These are phyloP conservation scores for Neurospora sp. DNA, from an alignment of 495 filamentous ascomycete species.

Conservation along the genomic window DNA sequence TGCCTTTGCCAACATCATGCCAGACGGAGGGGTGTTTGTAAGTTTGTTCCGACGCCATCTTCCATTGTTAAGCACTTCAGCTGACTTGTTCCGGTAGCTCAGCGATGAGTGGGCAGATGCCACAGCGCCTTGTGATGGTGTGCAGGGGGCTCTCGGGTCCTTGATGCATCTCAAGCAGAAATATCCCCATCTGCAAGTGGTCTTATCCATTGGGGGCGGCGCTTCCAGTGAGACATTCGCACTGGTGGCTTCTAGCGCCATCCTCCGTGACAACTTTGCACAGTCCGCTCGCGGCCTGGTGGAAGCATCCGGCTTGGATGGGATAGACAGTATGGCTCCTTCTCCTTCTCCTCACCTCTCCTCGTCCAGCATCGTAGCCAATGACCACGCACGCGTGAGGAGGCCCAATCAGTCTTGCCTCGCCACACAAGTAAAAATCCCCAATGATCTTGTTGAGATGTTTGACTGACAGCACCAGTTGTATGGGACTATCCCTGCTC, in stretches of 20 bases:
- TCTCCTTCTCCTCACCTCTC: slow-evolving; percentile 1
- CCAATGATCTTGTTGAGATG: slow-evolving; percentile 2
- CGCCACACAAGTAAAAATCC: neutral
- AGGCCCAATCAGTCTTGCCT: slow-evolving; percentile 1
- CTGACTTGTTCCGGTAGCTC: slow-evolving; percentile 43
- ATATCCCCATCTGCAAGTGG: slow-evolving; percentile 64
- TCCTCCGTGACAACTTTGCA: slow-evolving; percentile 59
- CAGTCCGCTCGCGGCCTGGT: slow-evolving; percentile 60
- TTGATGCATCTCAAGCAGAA: slow-evolving; percentile 64
- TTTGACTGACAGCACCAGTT: slow-evolving; percentile 40
- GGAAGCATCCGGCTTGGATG: slow-evolving; percentile 67
- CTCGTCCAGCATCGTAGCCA: neutral
- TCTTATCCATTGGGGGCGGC: slow-evolving; percentile 82
- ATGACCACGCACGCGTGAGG: slow-evolving; percentile 3
- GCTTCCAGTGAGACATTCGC: slow-evolving; percentile 72
- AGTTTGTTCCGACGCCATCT: slow-evolving; percentile 17
- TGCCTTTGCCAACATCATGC: slow-evolving; percentile 74
- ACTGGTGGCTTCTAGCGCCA: slow-evolving; percentile 51
- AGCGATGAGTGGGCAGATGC: slow-evolving; percentile 81
- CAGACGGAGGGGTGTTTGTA: slow-evolving; percentile 77
- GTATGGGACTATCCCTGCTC: slow-evolving; percentile 85
- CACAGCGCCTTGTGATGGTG: slow-evolving; percentile 68
- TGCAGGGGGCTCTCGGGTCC: slow-evolving; percentile 65
- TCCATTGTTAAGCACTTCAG: slow-evolving; percentile 2
- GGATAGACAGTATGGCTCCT: slow-evolving; percentile 62